Percentiles rank a stretch among this genome's conserved stretches.
Evolutionary conservation across 352 stramenopile genomes (phyloP).

Genomic region (Elongisporangium prolatum): DNA sequence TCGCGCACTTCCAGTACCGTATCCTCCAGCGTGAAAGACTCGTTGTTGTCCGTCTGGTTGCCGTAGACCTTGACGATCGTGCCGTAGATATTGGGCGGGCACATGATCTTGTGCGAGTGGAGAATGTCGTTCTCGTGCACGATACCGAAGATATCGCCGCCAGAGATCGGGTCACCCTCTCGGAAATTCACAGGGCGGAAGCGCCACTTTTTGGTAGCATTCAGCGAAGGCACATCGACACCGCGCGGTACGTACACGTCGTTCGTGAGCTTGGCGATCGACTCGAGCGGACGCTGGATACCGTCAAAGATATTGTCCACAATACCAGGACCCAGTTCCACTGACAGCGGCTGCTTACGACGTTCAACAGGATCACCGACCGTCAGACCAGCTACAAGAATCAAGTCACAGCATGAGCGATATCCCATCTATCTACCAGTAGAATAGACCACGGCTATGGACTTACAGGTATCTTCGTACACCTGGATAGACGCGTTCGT

Average conservation of each 20-base stretch:
- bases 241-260: slow-evolving; percentile 98
- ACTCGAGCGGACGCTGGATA: slow-evolving; percentile 98
- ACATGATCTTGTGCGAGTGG: slow-evolving; percentile 98
- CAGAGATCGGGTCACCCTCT: slow-evolving; percentile 94
- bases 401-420: neutral
- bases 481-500: slow-evolving; percentile 99
- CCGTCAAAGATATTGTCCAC: slow-evolving; percentile 99
- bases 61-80: slow-evolving; percentile 99
- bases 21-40: slow-evolving; percentile 96
- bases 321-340: slow-evolving; percentile 99
- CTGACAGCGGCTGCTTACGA: slow-evolving; percentile 96
- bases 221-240: slow-evolving; percentile 95
- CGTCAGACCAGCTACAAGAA: slow-evolving; percentile 85
- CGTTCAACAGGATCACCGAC: slow-evolving; percentile 98
- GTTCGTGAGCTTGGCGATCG: slow-evolving; percentile 91
- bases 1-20: slow-evolving; percentile 98
- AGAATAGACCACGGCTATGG: neutral
- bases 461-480: slow-evolving; percentile 96
- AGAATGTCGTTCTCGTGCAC: slow-evolving; percentile 99
- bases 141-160: slow-evolving; percentile 97
- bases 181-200: slow-evolving; percentile 94
- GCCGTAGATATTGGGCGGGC: slow-evolving; percentile 98
- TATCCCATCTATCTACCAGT: neutral
- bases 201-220: slow-evolving; percentile 92
- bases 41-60: slow-evolving; percentile 93